These are phyloP conservation scores for Suhomyces terraborum DNA, from an alignment of 1,139 yeast genomes.

Conservation along the genomic window DNA sequence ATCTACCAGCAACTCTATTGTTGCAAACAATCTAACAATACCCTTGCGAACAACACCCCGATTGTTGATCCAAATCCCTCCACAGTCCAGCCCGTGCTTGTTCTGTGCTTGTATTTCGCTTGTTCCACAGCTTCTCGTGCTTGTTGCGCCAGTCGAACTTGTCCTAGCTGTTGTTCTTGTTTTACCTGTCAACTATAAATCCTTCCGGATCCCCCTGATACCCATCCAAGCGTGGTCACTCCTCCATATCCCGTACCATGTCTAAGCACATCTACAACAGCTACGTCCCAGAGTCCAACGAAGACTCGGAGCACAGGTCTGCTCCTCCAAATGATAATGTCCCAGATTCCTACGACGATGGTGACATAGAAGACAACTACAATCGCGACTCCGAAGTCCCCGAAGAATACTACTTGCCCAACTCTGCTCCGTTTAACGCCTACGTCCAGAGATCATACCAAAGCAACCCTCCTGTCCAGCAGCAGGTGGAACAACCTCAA, in stretches of 20 bases:
- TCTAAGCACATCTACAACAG: conserved; percentile 12
- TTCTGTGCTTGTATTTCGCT: too few species aligned
- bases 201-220: neutral
- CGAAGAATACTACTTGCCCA: conserved; percentile 14
- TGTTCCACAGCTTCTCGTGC: too few species aligned
- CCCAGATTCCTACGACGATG: conserved; percentile 12
- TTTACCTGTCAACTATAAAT: too few species aligned
- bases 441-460: conserved; percentile 14
- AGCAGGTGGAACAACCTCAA: conserved; percentile 3
- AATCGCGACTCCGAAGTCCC: conserved; percentile 9
- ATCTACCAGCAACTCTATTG: conserved; percentile 5
- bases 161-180: too few species aligned
- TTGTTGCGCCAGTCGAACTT: too few species aligned
- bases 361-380: conserved; percentile 13
- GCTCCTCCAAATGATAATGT: neutral
- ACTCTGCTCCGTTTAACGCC: conserved; percentile 13
- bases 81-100: too few species aligned
- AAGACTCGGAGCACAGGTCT: neutral
- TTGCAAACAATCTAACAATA: conserved; percentile 3
- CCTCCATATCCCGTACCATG: conserved; percentile 4
- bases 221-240: neutral
- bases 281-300: conserved; percentile 4
- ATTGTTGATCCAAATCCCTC: conserved; percentile 3
- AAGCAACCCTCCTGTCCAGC: conserved; percentile 6
- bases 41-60: neutral